Percentiles rank a stretch among this genome's conserved stretches.
phyloP scores from a whole-genome alignment of 805 yeast species.

The Candida manassasensis region DNA sequence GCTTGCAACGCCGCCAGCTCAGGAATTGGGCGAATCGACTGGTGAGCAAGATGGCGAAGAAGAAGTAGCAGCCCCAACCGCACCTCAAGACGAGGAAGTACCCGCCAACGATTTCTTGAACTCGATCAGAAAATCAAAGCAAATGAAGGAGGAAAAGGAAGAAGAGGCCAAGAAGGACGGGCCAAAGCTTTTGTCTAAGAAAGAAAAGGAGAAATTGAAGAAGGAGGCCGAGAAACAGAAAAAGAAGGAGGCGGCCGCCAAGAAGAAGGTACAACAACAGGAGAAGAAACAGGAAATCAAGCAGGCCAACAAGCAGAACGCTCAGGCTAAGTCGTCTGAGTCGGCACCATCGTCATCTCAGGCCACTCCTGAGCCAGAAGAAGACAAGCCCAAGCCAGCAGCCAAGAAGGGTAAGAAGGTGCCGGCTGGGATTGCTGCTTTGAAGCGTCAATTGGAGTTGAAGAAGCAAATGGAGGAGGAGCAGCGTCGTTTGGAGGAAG shows the following conservation, averaged over 20 bases:
- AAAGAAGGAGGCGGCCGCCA: constrained; percentile 86
- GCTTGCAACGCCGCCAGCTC: constrained; percentile 38
- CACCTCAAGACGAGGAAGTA: constrained; percentile 10
- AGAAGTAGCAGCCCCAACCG: constrained; percentile 11
- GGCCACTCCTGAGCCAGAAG: constrained; percentile 32
- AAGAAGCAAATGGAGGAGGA: constrained; percentile 87
- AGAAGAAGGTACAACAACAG: constrained; percentile 70
- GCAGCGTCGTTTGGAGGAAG: constrained; percentile 66
- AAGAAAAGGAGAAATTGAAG: constrained; percentile 92
- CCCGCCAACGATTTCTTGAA: constrained; percentile 63
- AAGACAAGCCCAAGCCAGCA: constrained; percentile 31
- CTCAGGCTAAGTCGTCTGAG: constrained; percentile 30
- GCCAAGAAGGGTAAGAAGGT: constrained; percentile 68
- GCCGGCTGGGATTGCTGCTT: constrained; percentile 88
- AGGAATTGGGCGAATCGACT: constrained; percentile 27
- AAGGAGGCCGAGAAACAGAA: constrained; percentile 87
- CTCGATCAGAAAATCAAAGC: constrained; percentile 74
- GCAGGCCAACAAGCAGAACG: constrained; percentile 41
- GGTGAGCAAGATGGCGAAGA: constrained; percentile 17
- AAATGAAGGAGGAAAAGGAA: constrained; percentile 62
- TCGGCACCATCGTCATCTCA: constrained; percentile 20
- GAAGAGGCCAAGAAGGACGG: constrained; percentile 51
- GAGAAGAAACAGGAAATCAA: constrained; percentile 55
- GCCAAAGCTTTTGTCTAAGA: constrained; percentile 80
- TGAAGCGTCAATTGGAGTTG: constrained; percentile 83